Evolutionary conservation across 148 eudicot genomes (phyloP).

Genomic region (Chenopodium berlandieri): DNA sequence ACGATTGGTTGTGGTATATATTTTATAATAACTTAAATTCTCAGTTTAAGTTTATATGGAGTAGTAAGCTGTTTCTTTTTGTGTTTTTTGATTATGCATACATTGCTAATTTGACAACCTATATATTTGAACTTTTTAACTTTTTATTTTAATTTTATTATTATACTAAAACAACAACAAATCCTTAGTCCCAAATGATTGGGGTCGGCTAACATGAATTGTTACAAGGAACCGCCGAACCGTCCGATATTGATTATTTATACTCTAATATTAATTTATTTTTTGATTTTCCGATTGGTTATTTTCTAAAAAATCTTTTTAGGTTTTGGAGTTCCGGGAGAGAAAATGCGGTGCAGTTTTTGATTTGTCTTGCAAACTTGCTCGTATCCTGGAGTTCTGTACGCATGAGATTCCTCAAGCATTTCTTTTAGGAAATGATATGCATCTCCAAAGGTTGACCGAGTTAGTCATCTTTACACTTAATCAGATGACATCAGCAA

Average conservation of each 20-base stretch:
- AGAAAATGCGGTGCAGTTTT: slow-evolving; percentile 79
- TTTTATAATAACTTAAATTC: neutral
- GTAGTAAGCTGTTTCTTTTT: neutral
- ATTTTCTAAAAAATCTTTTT: neutral
- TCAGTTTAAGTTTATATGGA: neutral
- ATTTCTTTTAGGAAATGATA: slow-evolving; percentile 77
- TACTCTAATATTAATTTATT: no score
- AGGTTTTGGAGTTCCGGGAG: slow-evolving; percentile 81
- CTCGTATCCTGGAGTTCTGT: slow-evolving; percentile 85
- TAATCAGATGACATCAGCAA: slow-evolving; percentile 63
- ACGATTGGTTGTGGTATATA: neutral
- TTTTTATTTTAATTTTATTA: neutral
- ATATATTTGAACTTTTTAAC: no score
- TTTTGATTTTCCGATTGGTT: no score
- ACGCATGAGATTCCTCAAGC: slow-evolving; percentile 85
- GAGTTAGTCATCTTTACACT: slow-evolving; percentile 81
- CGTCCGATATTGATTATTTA: no score
- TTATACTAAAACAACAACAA: neutral
- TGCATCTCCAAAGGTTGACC: slow-evolving; percentile 76
- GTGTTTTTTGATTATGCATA: neutral
- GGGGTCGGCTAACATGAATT: no score
- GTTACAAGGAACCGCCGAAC: no score
- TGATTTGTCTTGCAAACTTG: slow-evolving; percentile 93
- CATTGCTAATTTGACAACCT: no score
- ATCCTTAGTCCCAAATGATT: no score